Evolutionary conservation across 2,329 filamentous ascomycete genomes (phyloP).

Genomic region (Xylariomycetidae sp.): DNA sequence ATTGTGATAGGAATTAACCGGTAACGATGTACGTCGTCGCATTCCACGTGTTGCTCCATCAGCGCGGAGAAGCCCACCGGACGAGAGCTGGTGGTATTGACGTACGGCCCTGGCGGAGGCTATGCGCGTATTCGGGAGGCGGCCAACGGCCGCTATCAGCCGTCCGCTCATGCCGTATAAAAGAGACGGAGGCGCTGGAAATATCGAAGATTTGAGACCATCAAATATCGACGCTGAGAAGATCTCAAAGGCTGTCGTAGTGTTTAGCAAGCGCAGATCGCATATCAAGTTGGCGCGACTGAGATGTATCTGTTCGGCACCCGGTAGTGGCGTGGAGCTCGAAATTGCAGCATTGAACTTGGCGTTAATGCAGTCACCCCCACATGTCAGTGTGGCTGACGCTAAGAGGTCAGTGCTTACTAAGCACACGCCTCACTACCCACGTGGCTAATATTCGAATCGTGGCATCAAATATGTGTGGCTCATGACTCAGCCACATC

Average conservation of each 20-base stretch:
- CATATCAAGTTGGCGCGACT: no score
- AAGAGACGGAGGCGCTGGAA: conserved; percentile 26
- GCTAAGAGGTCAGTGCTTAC: no score
- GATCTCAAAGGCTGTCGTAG: not conserved
- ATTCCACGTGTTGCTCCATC: conserved; percentile 59
- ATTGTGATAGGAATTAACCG: conserved; percentile 82
- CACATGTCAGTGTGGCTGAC: no score
- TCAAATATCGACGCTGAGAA: conserved; percentile 13
- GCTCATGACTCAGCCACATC: no score
- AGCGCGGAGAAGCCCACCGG: conserved; percentile 64
- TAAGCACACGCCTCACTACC: no score
- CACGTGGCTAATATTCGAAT: no score
- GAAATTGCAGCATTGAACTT: no score
- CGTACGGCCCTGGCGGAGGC: conserved; percentile 46
- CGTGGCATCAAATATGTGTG: no score
- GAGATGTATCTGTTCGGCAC: no score
- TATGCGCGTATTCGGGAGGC: conserved; percentile 23
- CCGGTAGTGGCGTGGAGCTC: no score
- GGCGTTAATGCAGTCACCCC: no score
- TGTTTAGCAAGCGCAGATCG: no score
- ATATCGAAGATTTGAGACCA: conserved; percentile 16
- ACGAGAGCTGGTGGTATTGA: conserved; percentile 62
- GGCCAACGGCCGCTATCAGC: conserved; percentile 30
- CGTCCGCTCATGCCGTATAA: conserved; percentile 30
- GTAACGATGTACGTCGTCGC: conserved; percentile 67